A percentile compares a stretch with the other conserved stretches of the same genome.
These are phyloP conservation scores for Pyrenochaeta sp. DNA, from an alignment of 2,329 filamentous ascomycete species.

Conservation along the genomic window DNA sequence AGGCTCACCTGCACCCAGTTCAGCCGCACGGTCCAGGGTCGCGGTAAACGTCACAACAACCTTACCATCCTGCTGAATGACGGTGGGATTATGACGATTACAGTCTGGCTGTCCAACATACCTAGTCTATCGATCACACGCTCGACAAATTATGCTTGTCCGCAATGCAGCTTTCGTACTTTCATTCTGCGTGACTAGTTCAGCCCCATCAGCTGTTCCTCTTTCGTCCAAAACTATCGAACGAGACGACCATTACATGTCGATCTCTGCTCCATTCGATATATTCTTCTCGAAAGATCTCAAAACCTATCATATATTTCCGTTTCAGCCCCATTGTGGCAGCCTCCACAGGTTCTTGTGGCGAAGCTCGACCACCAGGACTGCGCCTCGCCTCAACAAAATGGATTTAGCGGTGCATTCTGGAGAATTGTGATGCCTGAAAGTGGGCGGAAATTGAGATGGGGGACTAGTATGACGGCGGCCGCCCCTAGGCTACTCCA, in stretches of 20 bases:
- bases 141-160: neutral
- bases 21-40: slow-evolving; percentile 9
- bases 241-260: neutral
- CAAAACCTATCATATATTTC: slow-evolving; percentile 2
- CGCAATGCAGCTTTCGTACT: neutral
- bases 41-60: slow-evolving; percentile 1
- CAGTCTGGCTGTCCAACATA: neutral
- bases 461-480: slow-evolving; percentile 1
- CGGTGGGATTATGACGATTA: no score
- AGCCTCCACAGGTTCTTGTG: slow-evolving; percentile 8
- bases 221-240: neutral
- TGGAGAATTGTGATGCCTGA: slow-evolving; percentile 6
- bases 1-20: slow-evolving; percentile 4
- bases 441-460: slow-evolving; percentile 4
- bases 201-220: slow-evolving; percentile 1
- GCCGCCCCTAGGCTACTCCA: neutral
- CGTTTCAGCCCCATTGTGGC: slow-evolving; percentile 4
- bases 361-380: slow-evolving; percentile 8
- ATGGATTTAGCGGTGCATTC: neutral
- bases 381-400: slow-evolving; percentile 21
- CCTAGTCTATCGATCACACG: neutral
- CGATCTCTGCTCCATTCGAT: neutral
- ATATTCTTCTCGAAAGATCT: neutral
- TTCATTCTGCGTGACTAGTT: neutral
- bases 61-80: neutral